These are phyloP conservation scores for Ceratonia siliqua DNA, from an alignment of 306 rosid species.

Conservation along the genomic window DNA sequence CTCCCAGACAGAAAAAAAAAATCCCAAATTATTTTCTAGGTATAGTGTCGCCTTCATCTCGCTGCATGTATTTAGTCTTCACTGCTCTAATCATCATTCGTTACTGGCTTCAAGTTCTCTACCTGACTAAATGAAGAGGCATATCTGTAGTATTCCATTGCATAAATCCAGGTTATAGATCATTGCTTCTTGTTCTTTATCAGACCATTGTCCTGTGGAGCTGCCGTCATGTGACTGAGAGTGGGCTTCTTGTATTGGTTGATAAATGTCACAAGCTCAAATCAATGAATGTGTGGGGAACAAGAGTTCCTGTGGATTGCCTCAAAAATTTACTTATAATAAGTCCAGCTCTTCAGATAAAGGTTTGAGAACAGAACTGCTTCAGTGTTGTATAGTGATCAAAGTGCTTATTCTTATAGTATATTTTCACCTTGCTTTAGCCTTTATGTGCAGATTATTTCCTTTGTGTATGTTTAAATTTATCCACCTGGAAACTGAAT, in stretches of 20 bases:
- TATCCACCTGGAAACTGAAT: slow-evolving; percentile 20
- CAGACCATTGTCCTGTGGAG: slow-evolving; percentile 92
- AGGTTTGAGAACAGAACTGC: slow-evolving; percentile 39
- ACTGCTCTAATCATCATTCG: not conserved
- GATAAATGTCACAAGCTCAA: slow-evolving; percentile 74
- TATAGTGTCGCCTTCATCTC: not conserved
- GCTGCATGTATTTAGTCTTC: not conserved
- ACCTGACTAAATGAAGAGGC: not conserved
- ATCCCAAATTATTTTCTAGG: not conserved
- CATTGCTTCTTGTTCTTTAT: slow-evolving; percentile 12
- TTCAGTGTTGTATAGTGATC: slow-evolving; percentile 31
- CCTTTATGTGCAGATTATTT: slow-evolving; percentile 38
- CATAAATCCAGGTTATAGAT: slow-evolving; percentile 6
- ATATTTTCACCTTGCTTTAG: slow-evolving; percentile 21
- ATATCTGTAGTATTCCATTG: slow-evolving; percentile 4
- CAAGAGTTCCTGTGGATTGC: slow-evolving; percentile 73
- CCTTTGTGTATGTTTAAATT: not conserved
- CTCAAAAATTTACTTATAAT: slow-evolving; percentile 54
- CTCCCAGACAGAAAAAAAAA: not conserved
- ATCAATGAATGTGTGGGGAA: slow-evolving; percentile 86
- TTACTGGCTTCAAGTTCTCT: slow-evolving; percentile 9
- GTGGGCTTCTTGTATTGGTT: slow-evolving; percentile 69
- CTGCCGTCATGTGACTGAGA: slow-evolving; percentile 85
- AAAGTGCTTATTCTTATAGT: slow-evolving; percentile 13
- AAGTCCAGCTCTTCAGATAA: slow-evolving; percentile 71